Percentiles rank a stretch among this genome's conserved stretches.
These are phyloP conservation scores for Geotrichum histeridarum DNA, from an alignment of 1,139 yeast genomes.

Conservation along the genomic window DNA sequence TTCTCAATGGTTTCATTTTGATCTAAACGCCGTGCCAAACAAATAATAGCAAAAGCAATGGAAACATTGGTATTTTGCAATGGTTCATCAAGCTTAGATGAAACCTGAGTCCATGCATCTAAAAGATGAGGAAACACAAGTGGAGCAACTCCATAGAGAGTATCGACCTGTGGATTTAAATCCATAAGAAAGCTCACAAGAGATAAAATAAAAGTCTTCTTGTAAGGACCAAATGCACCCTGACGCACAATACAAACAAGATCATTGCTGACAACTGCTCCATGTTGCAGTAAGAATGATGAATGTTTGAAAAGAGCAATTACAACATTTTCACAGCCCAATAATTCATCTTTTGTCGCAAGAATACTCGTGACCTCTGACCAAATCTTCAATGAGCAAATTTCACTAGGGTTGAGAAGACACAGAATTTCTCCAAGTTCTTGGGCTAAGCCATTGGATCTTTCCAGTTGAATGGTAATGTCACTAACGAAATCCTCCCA, in stretches of 20 bases:
- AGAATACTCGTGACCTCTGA: slow-evolving; percentile 48
- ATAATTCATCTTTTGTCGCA: slow-evolving; percentile 71
- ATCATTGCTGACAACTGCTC: slow-evolving; percentile 20
- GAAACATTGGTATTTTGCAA: slow-evolving; percentile 31
- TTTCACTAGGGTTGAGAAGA: slow-evolving; percentile 24
- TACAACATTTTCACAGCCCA: slow-evolving; percentile 49
- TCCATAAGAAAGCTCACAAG: slow-evolving; percentile 40
- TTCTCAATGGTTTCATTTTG: slow-evolving; percentile 17
- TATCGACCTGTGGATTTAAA: too few species aligned
- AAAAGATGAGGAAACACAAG: too few species aligned
- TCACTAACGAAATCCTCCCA: background rate
- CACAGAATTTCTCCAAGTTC: slow-evolving; percentile 43
- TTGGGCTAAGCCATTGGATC: slow-evolving; percentile 51
- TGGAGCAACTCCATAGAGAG: too few species aligned
- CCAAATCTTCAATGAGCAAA: slow-evolving; percentile 41
- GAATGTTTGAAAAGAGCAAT: slow-evolving; percentile 47
- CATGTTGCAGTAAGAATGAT: slow-evolving; percentile 25
- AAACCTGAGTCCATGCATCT: too few species aligned
- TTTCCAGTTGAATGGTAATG: too few species aligned
- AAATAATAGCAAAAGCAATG: slow-evolving; percentile 33
- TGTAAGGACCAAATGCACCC: slow-evolving; percentile 68
- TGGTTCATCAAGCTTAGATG: too few species aligned
- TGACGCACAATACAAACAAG: slow-evolving; percentile 40
- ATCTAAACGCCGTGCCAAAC: slow-evolving; percentile 25
- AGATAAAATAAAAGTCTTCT: slow-evolving; percentile 62